Base-by-base conservation (phyloP, 345 rosid species). In the Tarenaya hassleriana region DNA sequence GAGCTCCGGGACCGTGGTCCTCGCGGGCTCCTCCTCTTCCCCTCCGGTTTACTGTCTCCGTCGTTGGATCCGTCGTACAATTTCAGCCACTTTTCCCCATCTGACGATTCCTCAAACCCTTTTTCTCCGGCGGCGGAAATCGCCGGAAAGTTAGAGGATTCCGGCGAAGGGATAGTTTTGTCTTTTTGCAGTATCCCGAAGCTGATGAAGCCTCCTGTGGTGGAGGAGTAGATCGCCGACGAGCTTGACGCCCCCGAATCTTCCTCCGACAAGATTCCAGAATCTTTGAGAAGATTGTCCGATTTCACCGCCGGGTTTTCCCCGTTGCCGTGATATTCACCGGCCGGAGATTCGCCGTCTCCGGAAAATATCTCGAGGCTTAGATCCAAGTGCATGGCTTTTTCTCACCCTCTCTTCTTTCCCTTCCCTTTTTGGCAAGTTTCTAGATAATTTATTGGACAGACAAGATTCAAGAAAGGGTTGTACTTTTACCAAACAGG, bases 1-100 rank as follows among this genome's bases (percentile, higher is more conserved):
- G 90, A 85, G 77, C 95, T 85, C 50, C 81, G 60, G 1, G 95
- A 85, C 69, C 90, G 61, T 1, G 95, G 95, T 0, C 95, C 95
- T 24, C 95, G 72, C 51, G 90, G 60, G 59, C 86, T 64, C 60
- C 47, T 60, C 41, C 29, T 24, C 29, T 37, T 37, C 3, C 3
- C 8, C 8, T 37, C n/a, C 11, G 41, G 3, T 8, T 37, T 37
- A 3, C n/a, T n/a, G n/a, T 37, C 41, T 3, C 15, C 41, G 15
- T 3, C 15, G 2, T 37, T 3, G 8, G 3, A 13, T 8, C 3
- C 11, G 41, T 2, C 8, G 41, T n/a, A 37, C 15, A 37, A 37
- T 3, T 37, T 37, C 41, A 37, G 8, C 41, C 41, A 37, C 41
- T 37, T 10, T 10, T 37, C 29, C 5, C 29, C n/a, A 37, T 37